Base-by-base conservation (phyloP, 495 filamentous ascomycete genomes). In the Aspergillus hancockii region DNA sequence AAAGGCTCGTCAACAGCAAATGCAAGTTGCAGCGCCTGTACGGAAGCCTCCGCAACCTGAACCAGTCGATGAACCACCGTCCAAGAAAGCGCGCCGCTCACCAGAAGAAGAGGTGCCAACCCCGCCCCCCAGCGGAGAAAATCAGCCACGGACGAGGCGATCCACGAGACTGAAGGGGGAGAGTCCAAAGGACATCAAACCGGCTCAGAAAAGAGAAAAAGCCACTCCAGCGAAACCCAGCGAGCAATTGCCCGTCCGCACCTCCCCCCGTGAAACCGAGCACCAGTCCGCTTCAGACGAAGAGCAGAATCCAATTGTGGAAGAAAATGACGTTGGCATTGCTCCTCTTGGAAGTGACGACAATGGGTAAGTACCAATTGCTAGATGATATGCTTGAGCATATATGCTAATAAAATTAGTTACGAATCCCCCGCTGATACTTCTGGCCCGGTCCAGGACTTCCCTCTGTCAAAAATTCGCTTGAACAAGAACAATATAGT, bases 1-100 rank as follows among this genome's bases (percentile, higher is more conserved):
- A 66, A 78, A 68, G 73, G 77, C 77, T 70, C 75, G 76, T 51
- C 69, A 75, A 62, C 75, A 78, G 53, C 70, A 72, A 60, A 64
- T 65, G 41, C 74, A 73, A 41, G 60, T 28, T 43, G 60, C 54
- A 16, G 47, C 58, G 3, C 31, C 59, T 21, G 23, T 69, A 22
- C 66, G 66, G 32, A 60, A 61, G 31, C 53, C 65, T 16, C 50
- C 62, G 4, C 54, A 50, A 6, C 52, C 47, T 31, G 65, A 72
- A 38, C 18, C 58, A 14, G 57, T 55, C 8, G 51, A n/a, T 8
- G 77, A 74, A 23, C 75, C 72, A 8, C 75, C 72, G 21, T 65
- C 66, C 0, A 80, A 80, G 56, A 69, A 65, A 46, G 62, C 71
- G 21, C 71, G 76, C 30, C 66, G 61, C 46, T 73, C 71, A 30